Evolutionary conservation across 768 basidiomycete genomes (phyloP), one percentile per base, ranked within the genome.

Genomic region (Tricholoma hemisulphureum): DNA sequence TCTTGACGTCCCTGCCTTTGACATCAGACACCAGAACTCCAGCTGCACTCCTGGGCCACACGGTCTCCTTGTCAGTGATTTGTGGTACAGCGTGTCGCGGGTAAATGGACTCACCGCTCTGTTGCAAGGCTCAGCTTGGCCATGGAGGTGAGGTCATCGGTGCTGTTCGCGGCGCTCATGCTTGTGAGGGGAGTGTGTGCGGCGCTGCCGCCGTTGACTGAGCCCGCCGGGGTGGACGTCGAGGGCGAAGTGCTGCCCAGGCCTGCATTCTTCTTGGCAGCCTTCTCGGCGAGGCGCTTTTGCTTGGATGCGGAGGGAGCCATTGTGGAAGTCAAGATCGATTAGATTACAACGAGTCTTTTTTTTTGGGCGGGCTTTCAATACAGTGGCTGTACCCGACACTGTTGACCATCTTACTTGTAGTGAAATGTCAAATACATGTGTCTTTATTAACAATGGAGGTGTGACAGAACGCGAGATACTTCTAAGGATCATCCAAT

Each of bases 1-100:
- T 95, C 78, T 98, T 98, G 83, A 99, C 89, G 78, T 99, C 97
- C 55, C 97, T 88, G 51, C 88, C 84, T 73, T 98, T 95, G 45
- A 81, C 72, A 74, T 99, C 97, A 14, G 95, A 97, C 45, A 94
- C 88, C 24, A 98, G 82, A 18, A 98, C 95, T 57, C 97, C 97
- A 23, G 89, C 82, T 16, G 94, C 88, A 66, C 90, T 92, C 87
- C 92, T 93, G 63, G 31, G 41, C 16, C 24, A 52, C 41, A 54
- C 46, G 11, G 23, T 29, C 32, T 2, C 37, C 23, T 26, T 52
- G n/a, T 20, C 21, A 50, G 43, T 55, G 16, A 32, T 14, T 26
- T 18, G 32, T 31, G 34, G n/a, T n/a, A n/a, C n/a, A n/a, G n/a
- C n/a, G n/a, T n/a, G n/a, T n/a, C n/a, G n/a, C n/a, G n/a, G n/a